phyloP scores from a whole-genome alignment of 2,329 filamentous ascomycete genomes.

The Arthrocladium fulminans region DNA sequence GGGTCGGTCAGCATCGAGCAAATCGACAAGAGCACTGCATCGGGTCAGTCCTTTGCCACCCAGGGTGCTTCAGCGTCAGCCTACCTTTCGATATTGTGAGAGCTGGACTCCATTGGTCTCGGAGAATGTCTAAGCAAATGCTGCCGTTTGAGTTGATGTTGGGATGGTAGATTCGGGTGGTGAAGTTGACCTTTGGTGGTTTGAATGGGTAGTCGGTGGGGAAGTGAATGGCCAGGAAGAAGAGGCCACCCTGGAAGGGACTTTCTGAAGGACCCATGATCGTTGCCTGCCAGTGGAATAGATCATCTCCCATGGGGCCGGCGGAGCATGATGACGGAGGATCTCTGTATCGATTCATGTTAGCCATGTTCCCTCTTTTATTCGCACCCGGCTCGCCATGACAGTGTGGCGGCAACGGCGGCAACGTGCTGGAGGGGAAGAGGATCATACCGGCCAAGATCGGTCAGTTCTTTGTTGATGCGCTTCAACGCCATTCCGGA shows the following conservation, averaged over 20 bases:
- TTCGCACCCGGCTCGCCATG: not conserved
- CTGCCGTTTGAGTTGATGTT: slow-evolving; percentile 99
- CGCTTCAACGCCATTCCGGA: slow-evolving; percentile 43
- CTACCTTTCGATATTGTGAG: slow-evolving; percentile 97
- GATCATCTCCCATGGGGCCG: slow-evolving; percentile 89
- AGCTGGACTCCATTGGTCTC: slow-evolving; percentile 98
- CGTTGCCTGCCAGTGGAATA: slow-evolving; percentile 99
- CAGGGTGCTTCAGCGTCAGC: slow-evolving; percentile 16
- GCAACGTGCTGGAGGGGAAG: not conserved
- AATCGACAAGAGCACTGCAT: slow-evolving; percentile 84
- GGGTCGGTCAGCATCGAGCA: slow-evolving; percentile 99
- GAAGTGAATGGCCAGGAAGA: slow-evolving; percentile 98
- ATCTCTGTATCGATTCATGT: slow-evolving; percentile 53
- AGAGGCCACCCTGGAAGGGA: slow-evolving; percentile 95
- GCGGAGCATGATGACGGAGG: slow-evolving; percentile 98
- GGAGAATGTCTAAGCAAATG: slow-evolving; percentile 95
- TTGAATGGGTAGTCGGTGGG: slow-evolving; percentile 99
- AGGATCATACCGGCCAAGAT: slow-evolving; percentile 41
- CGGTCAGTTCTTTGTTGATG: slow-evolving; percentile 47
- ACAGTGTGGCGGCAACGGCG: not conserved
- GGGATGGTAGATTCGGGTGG: slow-evolving; percentile 97
- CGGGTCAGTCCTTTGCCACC: slow-evolving; percentile 12
- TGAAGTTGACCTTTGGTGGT: slow-evolving; percentile 99
- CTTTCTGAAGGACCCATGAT: slow-evolving; percentile 99
- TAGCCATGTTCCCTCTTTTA: slow-evolving; percentile 17